Evolutionary conservation across 495 filamentous ascomycete genomes (phyloP).

Genomic region (Daldinia decipiens): DNA sequence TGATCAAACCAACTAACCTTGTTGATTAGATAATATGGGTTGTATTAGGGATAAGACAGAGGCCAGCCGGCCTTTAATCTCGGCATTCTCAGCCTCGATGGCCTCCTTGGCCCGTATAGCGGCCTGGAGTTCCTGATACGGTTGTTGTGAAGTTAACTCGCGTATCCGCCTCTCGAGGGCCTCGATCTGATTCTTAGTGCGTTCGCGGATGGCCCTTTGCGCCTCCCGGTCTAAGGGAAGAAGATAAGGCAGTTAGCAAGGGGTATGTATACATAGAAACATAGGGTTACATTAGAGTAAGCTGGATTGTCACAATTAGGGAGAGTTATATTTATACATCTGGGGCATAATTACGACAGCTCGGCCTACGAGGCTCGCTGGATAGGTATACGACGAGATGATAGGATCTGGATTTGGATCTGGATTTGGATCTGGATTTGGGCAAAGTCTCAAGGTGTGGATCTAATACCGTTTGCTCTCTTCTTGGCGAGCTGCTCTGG

Average conservation of each 20-base stretch:
- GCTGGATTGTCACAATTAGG: not conserved
- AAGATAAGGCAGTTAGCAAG: slow-evolving; percentile 14
- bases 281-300: not conserved
- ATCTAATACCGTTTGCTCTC: slow-evolving; percentile 71
- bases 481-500: slow-evolving; percentile 79
- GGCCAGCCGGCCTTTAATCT: slow-evolving; percentile 70
- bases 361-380: slow-evolving; percentile 16
- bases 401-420: slow-evolving; percentile 1
- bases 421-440: not conserved
- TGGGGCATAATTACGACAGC: slow-evolving; percentile 12
- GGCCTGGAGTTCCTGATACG: slow-evolving; percentile 79
- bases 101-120: slow-evolving; percentile 74
- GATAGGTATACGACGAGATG: slow-evolving; percentile 25
- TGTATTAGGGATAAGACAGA: slow-evolving; percentile 72
- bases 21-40: slow-evolving; percentile 57
- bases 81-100: slow-evolving; percentile 74
- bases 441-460: not conserved
- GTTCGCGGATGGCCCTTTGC: slow-evolving; percentile 81
- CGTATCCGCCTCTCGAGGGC: slow-evolving; percentile 59
- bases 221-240: slow-evolving; percentile 71
- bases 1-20: slow-evolving; percentile 43
- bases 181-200: slow-evolving; percentile 80
- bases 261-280: not conserved
- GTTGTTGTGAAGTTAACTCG: slow-evolving; percentile 71
- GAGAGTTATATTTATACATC: not conserved